Conservation (phyloP, 305 asterid genomes). For the Solanum hybrid region DNA sequence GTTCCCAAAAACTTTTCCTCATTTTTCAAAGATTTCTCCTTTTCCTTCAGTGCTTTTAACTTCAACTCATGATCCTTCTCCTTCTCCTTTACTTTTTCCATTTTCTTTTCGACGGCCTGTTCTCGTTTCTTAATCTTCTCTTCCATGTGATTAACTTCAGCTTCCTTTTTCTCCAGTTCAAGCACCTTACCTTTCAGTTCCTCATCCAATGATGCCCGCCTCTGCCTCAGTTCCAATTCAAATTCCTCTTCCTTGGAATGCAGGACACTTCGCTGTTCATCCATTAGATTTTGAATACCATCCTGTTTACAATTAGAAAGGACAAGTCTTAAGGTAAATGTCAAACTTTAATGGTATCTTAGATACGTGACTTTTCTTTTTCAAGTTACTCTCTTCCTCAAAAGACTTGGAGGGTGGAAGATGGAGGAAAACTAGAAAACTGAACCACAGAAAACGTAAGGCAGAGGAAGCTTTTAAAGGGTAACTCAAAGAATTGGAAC, state of each 20-base stretch:
- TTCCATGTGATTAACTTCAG: conserved; percentile 76
- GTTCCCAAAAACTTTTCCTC: conserved; percentile 62
- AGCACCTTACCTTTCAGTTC: conserved; percentile 56
- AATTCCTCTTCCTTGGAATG: conserved; percentile 61
- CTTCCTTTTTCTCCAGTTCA: conserved; percentile 79
- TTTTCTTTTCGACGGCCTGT: conserved; percentile 68
- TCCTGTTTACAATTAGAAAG: conserved; percentile 32
- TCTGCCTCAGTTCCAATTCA: conserved; percentile 75
- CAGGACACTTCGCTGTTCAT: conserved; percentile 59
- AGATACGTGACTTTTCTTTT: neutral
- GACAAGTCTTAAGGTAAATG: neutral
- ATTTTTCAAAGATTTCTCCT: conserved; percentile 57
- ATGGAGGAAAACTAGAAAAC: neutral
- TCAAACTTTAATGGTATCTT: neutral
- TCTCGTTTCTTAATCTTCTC: conserved; percentile 85
- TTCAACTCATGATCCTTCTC: conserved; percentile 61
- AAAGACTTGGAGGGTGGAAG: neutral
- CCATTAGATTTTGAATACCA: conserved; percentile 82
- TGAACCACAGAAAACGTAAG: neutral
- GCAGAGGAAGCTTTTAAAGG: neutral
- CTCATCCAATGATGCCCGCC: conserved; percentile 54
- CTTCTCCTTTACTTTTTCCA: conserved; percentile 65
- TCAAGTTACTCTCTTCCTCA: neutral
- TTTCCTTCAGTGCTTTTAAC: conserved; percentile 62
- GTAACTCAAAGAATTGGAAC: neutral